Conservation (phyloP, 257 asterid species). For the Fraxinus anomala region DNA sequence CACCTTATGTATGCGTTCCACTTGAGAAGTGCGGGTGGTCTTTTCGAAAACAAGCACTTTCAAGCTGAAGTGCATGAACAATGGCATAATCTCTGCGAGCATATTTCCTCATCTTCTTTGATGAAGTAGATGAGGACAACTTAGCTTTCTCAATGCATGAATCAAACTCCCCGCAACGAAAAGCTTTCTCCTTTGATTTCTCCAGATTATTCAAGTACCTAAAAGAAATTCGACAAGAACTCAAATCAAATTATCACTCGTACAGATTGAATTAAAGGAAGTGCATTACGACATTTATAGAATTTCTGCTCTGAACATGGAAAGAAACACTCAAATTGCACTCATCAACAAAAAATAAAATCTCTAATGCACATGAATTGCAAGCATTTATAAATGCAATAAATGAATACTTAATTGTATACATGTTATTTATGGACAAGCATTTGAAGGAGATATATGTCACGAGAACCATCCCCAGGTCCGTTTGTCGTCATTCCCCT, state of each 20-base stretch:
- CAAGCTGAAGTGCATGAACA: conserved; percentile 59
- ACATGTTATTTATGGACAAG: too few relatives aligned
- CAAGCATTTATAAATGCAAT: background rate
- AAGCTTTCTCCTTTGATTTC: conserved; percentile 78
- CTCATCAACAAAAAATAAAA: too few relatives aligned
- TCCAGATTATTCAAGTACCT: conserved; percentile 66
- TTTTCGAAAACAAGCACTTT: conserved; percentile 54
- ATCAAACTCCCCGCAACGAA: conserved; percentile 81
- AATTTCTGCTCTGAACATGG: too few relatives aligned
- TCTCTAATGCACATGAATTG: background rate
- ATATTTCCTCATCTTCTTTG: conserved; percentile 48
- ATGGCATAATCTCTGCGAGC: conserved; percentile 65
- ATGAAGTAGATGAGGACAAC: conserved; percentile 36
- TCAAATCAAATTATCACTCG: too few relatives aligned
- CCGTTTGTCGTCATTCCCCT: conserved; percentile 11
- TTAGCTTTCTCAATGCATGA: conserved; percentile 71
- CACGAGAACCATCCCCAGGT: conserved; percentile 50
- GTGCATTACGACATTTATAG: too few relatives aligned
- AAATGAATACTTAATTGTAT: too few relatives aligned
- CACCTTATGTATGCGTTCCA: conserved; percentile 31
- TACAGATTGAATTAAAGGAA: too few relatives aligned
- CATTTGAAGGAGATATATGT: too few relatives aligned
- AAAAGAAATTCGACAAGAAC: too few relatives aligned
- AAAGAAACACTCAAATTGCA: too few relatives aligned
- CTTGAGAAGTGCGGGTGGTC: conserved; percentile 32